Percentiles rank a stretch among this genome's conserved stretches.
Evolutionary conservation across 2,329 filamentous ascomycete species (phyloP).

Genomic region (Orbilia oligospora): DNA sequence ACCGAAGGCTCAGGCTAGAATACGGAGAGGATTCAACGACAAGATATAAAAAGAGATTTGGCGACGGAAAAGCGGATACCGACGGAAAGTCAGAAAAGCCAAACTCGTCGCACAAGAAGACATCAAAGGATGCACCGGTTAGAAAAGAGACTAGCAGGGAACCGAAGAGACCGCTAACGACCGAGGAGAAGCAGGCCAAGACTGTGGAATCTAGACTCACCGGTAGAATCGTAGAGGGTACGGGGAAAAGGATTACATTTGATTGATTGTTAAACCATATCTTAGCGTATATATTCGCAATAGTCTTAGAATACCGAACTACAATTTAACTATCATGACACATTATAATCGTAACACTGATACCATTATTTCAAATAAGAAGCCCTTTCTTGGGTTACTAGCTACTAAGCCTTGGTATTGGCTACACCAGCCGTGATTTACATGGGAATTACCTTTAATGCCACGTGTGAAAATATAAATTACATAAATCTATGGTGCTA

Average conservation of each 20-base stretch:
- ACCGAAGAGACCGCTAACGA: slow-evolving; percentile 68
- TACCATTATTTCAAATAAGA: no score
- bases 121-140: slow-evolving; percentile 62
- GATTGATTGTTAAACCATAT: slow-evolving; percentile 71
- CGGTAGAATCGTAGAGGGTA: slow-evolving; percentile 81
- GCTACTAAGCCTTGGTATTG: no score
- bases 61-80: slow-evolving; percentile 64
- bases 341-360: no score
- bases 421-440: no score
- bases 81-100: slow-evolving; percentile 62
- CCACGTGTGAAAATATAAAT: no score
- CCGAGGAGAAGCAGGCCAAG: slow-evolving; percentile 68
- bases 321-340: no score
- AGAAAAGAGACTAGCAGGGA: slow-evolving; percentile 68
- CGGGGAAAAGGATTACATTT: slow-evolving; percentile 87
- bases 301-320: background rate
- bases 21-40: slow-evolving; percentile 91
- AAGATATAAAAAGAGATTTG: slow-evolving; percentile 82
- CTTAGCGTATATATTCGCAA: background rate
- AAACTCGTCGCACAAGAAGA: slow-evolving; percentile 59
- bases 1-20: slow-evolving; percentile 86
- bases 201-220: slow-evolving; percentile 74
- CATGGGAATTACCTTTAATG: no score
- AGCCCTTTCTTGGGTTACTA: no score
- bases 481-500: no score